phyloP scores from a whole-genome alignment of 176 grass and related monocot genomes.

The Poa pratensis region DNA sequence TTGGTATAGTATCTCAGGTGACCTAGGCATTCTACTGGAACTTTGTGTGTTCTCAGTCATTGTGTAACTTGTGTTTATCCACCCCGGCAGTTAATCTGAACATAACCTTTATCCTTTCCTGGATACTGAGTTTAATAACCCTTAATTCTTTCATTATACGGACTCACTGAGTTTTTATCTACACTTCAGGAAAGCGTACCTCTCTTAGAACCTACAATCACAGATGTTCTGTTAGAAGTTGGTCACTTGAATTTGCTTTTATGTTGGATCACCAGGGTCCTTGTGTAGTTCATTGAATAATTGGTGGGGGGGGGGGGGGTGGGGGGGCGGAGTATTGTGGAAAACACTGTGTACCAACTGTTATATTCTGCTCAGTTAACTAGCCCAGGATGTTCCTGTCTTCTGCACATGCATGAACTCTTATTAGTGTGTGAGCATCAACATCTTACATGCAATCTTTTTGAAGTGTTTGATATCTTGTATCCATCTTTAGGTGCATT shows the following conservation, averaged over 20 bases:
- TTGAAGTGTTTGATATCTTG: not conserved
- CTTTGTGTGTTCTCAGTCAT: conserved; percentile 26
- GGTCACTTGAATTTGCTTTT: not conserved
- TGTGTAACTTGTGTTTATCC: conserved; percentile 17
- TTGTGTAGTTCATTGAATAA: not conserved
- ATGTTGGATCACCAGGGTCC: not conserved
- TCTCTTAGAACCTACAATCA: not conserved
- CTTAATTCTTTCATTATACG: not conserved
- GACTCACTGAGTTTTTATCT: conserved; percentile 5
- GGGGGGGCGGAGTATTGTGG: not conserved
- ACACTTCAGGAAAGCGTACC: not conserved
- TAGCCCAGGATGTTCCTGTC: not conserved
- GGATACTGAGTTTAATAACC: conserved; percentile 7
- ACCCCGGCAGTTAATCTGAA: not conserved
- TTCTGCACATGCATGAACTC: not conserved
- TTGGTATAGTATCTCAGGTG: conserved; percentile 94
- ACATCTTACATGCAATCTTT: conserved; percentile 2
- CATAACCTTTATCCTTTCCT: not conserved
- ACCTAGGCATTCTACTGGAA: conserved; percentile 10
- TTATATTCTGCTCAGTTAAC: conserved; percentile 7
- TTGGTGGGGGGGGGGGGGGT: too few relatives aligned
- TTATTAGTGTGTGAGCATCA: not conserved
- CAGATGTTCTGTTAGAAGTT: conserved; percentile 4
- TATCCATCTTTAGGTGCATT: not conserved
- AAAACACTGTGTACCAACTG: not conserved